phyloP scores from a whole-genome alignment of 2,329 filamentous ascomycete genomes.

The Sclerotinia minor region DNA sequence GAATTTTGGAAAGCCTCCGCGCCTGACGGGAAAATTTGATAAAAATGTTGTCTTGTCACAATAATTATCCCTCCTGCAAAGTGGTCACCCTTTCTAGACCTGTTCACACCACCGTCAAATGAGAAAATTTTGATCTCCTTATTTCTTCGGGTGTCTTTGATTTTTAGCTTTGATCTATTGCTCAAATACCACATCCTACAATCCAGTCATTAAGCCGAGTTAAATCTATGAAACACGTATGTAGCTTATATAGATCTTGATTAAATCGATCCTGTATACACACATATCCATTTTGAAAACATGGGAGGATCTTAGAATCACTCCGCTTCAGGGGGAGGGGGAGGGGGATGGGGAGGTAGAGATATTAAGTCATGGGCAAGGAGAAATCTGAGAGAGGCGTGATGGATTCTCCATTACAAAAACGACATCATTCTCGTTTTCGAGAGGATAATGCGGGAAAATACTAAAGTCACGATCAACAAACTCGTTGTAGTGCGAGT shows the following conservation, averaged over 20 bases:
- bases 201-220: not conserved
- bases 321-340: accelerated
- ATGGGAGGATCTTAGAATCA: no score
- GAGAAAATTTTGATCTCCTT: not conserved
- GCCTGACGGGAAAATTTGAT: not conserved
- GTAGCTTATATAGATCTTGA: not conserved
- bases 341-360: not conserved
- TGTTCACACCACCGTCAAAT: not conserved
- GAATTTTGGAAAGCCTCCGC: not conserved
- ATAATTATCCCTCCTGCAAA: no score
- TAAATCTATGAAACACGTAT: not conserved
- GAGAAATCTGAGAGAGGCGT: not conserved
- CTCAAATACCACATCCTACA: not conserved
- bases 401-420: not conserved
- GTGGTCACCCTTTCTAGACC: not conserved
- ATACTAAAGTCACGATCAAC: not conserved
- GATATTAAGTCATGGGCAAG: not conserved
- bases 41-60: not conserved
- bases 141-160: not conserved
- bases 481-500: not conserved
- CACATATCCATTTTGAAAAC: not conserved
- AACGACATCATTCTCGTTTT: not conserved
- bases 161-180: not conserved
- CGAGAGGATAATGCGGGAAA: not conserved
- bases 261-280: not conserved